phyloP scores from a whole-genome alignment of 2,329 filamentous ascomycete genomes.

The Metarhizium brunneum region DNA sequence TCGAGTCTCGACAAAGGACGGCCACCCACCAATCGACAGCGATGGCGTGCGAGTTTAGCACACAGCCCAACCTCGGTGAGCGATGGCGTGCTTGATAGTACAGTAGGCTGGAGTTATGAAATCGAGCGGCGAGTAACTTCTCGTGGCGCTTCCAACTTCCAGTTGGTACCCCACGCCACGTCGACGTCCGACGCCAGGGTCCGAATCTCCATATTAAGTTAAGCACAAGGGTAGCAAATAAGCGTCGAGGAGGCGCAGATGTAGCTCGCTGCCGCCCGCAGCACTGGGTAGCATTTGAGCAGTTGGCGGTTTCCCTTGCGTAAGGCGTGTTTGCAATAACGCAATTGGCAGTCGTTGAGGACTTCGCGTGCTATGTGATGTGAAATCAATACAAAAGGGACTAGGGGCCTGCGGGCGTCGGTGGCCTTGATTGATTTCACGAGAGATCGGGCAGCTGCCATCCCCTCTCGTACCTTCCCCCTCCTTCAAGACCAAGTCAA shows the following conservation, averaged over 20 bases:
- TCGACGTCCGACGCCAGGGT: neutral
- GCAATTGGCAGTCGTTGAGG: slow-evolving; percentile 1
- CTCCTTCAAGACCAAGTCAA: too few relatives aligned
- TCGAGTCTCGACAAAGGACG: neutral
- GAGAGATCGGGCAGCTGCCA: neutral
- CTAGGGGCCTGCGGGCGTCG: neutral
- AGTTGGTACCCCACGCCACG: too few relatives aligned
- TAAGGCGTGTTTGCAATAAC: slow-evolving; percentile 3
- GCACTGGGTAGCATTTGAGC: too few relatives aligned
- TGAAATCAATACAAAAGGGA: too few relatives aligned
- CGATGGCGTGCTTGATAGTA: slow-evolving; percentile 7
- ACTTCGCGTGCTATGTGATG: neutral
- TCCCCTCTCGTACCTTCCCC: neutral
- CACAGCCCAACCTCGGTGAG: neutral
- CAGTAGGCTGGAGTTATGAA: too few relatives aligned
- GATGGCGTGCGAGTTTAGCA: neutral
- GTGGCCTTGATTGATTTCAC: neutral
- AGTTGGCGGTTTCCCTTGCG: neutral
- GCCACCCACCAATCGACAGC: neutral
- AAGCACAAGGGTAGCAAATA: neutral
- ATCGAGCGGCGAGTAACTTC: too few relatives aligned
- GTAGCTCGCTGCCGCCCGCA: too few relatives aligned
- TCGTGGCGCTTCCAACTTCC: too few relatives aligned
- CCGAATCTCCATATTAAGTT: neutral
- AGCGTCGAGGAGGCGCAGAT: neutral